A percentile compares a stretch with the other conserved stretches of the same genome.
phyloP scores from a whole-genome alignment of 1,284 basidiomycete species.

The Rhodotorula mucilaginosa region DNA sequence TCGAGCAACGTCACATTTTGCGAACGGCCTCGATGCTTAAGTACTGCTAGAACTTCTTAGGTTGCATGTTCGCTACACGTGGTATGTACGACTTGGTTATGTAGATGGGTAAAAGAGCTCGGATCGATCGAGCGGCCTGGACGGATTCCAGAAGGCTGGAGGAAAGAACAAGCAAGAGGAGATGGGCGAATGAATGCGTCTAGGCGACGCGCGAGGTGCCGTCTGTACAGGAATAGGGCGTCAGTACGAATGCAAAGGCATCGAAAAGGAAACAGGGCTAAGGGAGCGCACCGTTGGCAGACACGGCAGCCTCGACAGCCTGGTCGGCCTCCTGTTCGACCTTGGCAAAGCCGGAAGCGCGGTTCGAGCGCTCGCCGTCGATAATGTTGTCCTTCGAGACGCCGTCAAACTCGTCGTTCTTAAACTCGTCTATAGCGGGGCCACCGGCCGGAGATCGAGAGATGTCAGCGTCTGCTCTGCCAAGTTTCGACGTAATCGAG shows the following conservation, averaged over 20 bases:
- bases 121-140: neutral
- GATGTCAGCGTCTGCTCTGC: neutral
- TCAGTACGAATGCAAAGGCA: fast-evolving
- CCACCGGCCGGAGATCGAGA: neutral
- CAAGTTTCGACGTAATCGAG: too few relatives aligned
- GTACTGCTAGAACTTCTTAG: neutral
- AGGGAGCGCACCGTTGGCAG: constrained; percentile 13
- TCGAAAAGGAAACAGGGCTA: neutral
- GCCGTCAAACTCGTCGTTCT: constrained; percentile 32
- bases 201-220: constrained; percentile 6
- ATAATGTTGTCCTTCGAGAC: constrained; percentile 32
- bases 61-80: neutral
- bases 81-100: neutral
- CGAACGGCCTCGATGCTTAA: neutral
- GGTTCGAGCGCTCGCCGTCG: constrained; percentile 25
- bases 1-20: neutral
- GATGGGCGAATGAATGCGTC: neutral
- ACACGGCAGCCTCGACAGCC: constrained; percentile 16
- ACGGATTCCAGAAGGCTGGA: neutral
- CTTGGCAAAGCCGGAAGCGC: constrained; percentile 8
- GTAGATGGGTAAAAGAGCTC: neutral
- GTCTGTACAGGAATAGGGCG: neutral
- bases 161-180: neutral
- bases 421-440: constrained; percentile 8
- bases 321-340: constrained; percentile 26